These are phyloP conservation scores for Cutaneotrichosporon cutaneum DNA, from an alignment of 1,284 basidiomycete genomes.

Conservation along the genomic window DNA sequence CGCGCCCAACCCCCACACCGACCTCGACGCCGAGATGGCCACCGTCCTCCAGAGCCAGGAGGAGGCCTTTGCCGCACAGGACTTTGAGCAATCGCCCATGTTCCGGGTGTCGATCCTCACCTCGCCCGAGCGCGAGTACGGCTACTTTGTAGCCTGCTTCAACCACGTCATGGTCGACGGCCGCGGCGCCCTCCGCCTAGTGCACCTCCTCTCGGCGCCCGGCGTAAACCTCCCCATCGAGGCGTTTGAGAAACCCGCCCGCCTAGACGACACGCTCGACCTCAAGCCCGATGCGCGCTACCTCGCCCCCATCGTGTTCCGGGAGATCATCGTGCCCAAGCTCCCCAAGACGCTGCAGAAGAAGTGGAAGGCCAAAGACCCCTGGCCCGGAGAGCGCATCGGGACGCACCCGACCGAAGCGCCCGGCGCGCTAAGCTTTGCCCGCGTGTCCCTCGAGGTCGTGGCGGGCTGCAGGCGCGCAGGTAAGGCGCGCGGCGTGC, in stretches of 20 bases:
- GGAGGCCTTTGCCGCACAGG: neutral
- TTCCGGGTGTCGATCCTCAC: slow-evolving; percentile 11
- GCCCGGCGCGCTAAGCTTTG: slow-evolving; percentile 18
- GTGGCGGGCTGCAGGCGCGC: slow-evolving; percentile 25
- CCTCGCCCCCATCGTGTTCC: slow-evolving; percentile 33
- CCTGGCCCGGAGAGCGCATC: slow-evolving; percentile 32
- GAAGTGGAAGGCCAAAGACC: slow-evolving; percentile 20
- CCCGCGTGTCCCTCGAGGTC: slow-evolving; percentile 16
- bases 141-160: slow-evolving; percentile 16
- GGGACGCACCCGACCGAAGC: slow-evolving; percentile 5
- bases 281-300: slow-evolving; percentile 25
- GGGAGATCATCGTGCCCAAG: slow-evolving; percentile 37
- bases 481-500: slow-evolving; percentile 28
- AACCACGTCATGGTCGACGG: slow-evolving; percentile 19
- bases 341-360: slow-evolving; percentile 35
- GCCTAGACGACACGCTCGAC: slow-evolving; percentile 33
- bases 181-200: slow-evolving; percentile 7
- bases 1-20: neutral
- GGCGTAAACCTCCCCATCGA: slow-evolving; percentile 1
- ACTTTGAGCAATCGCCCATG: slow-evolving; percentile 12
- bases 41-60: neutral
- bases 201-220: slow-evolving; percentile 8
- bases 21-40: neutral
- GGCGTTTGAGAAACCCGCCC: neutral
- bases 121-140: slow-evolving; percentile 30